phyloP scores from a whole-genome alignment of 1,284 basidiomycete species.

The Microbotryum scabiosae region DNA sequence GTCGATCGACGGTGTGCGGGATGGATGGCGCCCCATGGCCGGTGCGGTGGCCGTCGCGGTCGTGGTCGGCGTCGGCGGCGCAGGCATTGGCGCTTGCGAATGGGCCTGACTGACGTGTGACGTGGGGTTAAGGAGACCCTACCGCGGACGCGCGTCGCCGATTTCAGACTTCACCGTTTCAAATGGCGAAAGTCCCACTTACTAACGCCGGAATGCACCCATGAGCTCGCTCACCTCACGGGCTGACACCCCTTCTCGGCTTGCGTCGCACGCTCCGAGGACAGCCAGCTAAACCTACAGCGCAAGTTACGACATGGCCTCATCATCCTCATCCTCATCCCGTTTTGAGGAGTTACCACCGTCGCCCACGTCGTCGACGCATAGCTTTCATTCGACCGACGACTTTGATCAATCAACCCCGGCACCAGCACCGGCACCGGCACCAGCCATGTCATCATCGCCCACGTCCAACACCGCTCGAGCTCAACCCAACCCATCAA shows the following conservation, averaged over 20 bases:
- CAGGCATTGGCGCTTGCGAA: too few species aligned
- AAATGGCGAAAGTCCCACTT: too few species aligned
- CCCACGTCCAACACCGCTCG: too few species aligned
- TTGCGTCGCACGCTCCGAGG: neutral
- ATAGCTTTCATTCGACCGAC: neutral
- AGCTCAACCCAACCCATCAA: too few species aligned
- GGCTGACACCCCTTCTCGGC: neutral
- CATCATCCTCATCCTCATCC: neutral
- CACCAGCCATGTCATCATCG: neutral
- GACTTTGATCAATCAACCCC: neutral
- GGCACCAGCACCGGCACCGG: neutral
- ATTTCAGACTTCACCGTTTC: too few species aligned
- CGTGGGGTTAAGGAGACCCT: too few species aligned
- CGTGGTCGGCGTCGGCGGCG: too few species aligned
- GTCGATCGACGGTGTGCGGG: slow-evolving; percentile 5
- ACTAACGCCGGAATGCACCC: too few species aligned
- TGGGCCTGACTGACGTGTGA: too few species aligned
- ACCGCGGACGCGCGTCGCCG: too few species aligned
- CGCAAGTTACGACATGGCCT: neutral
- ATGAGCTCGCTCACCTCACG: too few species aligned
- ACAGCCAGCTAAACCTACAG: neutral
- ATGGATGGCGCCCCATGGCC: neutral
- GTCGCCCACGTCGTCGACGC: neutral
- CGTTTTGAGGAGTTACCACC: slow-evolving; percentile 1
- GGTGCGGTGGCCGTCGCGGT: neutral